Evolutionary conservation across 2,329 filamentous ascomycete genomes (phyloP).

Genomic region (Sporothrix globosa): DNA sequence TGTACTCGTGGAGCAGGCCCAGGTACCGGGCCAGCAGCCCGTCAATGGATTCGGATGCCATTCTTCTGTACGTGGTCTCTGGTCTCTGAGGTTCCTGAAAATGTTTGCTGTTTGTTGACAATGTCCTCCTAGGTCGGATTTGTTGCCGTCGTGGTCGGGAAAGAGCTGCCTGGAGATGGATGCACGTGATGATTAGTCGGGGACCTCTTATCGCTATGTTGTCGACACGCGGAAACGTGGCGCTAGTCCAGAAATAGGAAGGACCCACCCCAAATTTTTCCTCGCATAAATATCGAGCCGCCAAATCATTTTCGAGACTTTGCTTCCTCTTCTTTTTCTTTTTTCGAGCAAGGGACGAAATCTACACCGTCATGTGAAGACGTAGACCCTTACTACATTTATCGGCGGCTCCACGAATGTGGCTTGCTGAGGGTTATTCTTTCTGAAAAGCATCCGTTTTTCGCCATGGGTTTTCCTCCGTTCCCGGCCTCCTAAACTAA

Average conservation of each 20-base stretch:
- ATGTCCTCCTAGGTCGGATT: background rate
- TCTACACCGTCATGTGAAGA: slow-evolving; percentile 58
- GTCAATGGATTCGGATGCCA: slow-evolving; percentile 57
- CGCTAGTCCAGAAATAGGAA: background rate
- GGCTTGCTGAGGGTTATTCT: slow-evolving; percentile 59
- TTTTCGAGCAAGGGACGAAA: slow-evolving; percentile 43
- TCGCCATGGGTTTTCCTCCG: slow-evolving; percentile 57
- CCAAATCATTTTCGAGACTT: slow-evolving; percentile 27
- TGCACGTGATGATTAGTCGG: slow-evolving; percentile 16
- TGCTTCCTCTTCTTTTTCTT: slow-evolving; percentile 43
- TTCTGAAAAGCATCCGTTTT: slow-evolving; percentile 34
- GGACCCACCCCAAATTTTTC: background rate
- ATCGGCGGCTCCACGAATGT: slow-evolving; percentile 56
- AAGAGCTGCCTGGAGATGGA: slow-evolving; percentile 10
- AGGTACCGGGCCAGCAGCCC: slow-evolving; percentile 68
- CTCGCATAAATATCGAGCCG: slow-evolving; percentile 28
- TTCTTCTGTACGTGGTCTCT: slow-evolving; percentile 34
- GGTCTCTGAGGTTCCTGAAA: background rate
- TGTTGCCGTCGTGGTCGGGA: slow-evolving; percentile 1
- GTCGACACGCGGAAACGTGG: background rate
- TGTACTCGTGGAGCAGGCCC: slow-evolving; percentile 67
- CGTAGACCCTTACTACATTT: slow-evolving; percentile 43
- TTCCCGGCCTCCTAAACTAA: slow-evolving; percentile 58
- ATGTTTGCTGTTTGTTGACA: too few relatives aligned
- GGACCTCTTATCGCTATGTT: background rate